These are phyloP conservation scores for Debaryomyces udenii DNA, from an alignment of 1,139 yeast species.

Conservation along the genomic window DNA sequence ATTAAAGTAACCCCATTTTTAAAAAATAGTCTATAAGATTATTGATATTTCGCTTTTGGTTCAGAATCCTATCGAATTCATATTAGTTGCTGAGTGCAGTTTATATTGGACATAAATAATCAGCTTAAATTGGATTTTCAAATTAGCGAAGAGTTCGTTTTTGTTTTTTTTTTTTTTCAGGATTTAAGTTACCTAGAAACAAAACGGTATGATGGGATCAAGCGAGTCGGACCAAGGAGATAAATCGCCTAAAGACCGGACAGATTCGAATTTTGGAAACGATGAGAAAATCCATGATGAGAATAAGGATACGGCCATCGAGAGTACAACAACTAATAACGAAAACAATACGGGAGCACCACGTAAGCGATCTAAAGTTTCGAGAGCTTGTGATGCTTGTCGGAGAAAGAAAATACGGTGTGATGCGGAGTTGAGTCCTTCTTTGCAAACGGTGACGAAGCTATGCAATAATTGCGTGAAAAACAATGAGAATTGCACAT, in stretches of 20 bases:
- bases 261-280: background rate
- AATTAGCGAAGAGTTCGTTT: background rate
- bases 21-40: no score
- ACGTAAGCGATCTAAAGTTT: slow-evolving; percentile 65
- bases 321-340: background rate
- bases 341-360: slow-evolving; percentile 11
- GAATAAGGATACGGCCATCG: background rate
- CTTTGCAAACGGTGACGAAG: slow-evolving; percentile 47
- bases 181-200: background rate
- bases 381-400: slow-evolving; percentile 71
- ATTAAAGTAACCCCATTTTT: no score
- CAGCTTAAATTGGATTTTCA: no score
- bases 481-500: slow-evolving; percentile 58
- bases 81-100: no score
- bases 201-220: background rate
- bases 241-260: slow-evolving; percentile 4
- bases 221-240: slow-evolving; percentile 1
- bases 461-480: slow-evolving; percentile 61
- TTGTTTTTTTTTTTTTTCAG: slow-evolving; percentile 1
- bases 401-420: slow-evolving; percentile 66
- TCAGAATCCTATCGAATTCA: no score
- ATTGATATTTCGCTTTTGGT: no score
- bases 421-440: slow-evolving; percentile 53
- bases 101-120: no score
- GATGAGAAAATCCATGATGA: no score